These are phyloP conservation scores for Colletotrichum liriopes DNA, from an alignment of 2,329 filamentous ascomycete genomes.

Conservation along the genomic window DNA sequence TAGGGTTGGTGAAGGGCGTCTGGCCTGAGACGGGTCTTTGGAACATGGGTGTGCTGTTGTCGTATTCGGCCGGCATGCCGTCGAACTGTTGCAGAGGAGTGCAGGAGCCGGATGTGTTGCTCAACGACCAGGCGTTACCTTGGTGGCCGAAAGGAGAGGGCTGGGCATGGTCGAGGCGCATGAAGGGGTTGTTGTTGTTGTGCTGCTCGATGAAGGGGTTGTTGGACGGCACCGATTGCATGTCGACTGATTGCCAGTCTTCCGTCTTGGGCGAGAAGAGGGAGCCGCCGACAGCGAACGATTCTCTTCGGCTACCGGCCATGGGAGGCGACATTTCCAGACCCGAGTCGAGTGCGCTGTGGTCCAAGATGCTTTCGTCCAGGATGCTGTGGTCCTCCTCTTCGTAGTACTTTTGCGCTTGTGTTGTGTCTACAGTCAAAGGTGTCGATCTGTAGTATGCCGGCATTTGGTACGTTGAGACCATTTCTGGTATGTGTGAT, in stretches of 20 bases:
- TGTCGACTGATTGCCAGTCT: slow-evolving; percentile 75
- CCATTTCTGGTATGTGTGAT: slow-evolving; percentile 55
- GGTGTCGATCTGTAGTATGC: slow-evolving; percentile 66
- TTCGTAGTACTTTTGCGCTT: slow-evolving; percentile 72
- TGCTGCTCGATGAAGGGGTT: slow-evolving; percentile 73
- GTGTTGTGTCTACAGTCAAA: slow-evolving; percentile 68
- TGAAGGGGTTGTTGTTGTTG: slow-evolving; percentile 77
- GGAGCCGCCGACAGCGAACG: slow-evolving; percentile 70
- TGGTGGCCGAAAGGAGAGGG: slow-evolving; percentile 58
- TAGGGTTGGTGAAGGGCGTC: slow-evolving; percentile 70
- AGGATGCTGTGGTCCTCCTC: slow-evolving; percentile 73
- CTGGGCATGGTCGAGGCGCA: slow-evolving; percentile 72
- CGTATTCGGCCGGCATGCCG: slow-evolving; percentile 71
- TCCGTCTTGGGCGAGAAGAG: slow-evolving; percentile 78
- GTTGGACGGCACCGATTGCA: slow-evolving; percentile 75
- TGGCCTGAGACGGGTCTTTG: slow-evolving; percentile 67
- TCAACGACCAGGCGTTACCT: slow-evolving; percentile 73
- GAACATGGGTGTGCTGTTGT: slow-evolving; percentile 68
- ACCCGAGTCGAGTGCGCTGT: slow-evolving; percentile 72
- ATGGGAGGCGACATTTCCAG: slow-evolving; percentile 76
- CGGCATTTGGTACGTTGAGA: slow-evolving; percentile 67
- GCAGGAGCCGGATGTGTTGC: slow-evolving; percentile 77
- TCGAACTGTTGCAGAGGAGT: slow-evolving; percentile 83
- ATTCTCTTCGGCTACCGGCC: slow-evolving; percentile 75
- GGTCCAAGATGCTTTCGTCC: slow-evolving; percentile 74